Percentiles rank a stretch among this genome's conserved stretches.
Evolutionary conservation across 2,329 filamentous ascomycete species (phyloP).

Genomic region (Mycocentrospora acerina): DNA sequence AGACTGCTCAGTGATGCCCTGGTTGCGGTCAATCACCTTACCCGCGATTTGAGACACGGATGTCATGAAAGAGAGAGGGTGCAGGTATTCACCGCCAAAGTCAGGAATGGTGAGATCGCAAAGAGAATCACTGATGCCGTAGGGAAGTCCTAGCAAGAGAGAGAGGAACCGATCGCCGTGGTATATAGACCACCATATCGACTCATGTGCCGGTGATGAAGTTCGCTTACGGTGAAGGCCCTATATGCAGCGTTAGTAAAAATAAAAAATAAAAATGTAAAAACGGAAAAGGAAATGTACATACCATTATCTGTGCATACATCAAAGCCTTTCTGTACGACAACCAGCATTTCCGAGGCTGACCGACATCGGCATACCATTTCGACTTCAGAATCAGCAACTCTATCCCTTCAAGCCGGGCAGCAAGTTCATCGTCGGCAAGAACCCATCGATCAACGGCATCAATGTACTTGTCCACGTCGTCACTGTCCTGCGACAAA

Average conservation of each 20-base stretch:
- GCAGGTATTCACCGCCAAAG: conserved; percentile 27
- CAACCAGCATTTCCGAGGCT: conserved; percentile 58
- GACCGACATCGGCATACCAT: conserved; percentile 57
- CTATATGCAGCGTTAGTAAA: conserved; percentile 30
- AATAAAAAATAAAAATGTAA: too few relatives aligned
- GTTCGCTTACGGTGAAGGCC: conserved; percentile 43
- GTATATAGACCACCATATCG: conserved; percentile 45
- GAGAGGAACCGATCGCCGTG: conserved; percentile 54
- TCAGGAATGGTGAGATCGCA: conserved; percentile 37
- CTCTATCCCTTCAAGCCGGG: conserved; percentile 56
- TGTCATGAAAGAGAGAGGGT: conserved; percentile 37
- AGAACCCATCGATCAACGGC: conserved; percentile 52
- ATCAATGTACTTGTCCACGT: conserved; percentile 51
- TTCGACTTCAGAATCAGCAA: conserved; percentile 55
- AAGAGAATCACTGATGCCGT: conserved; percentile 44
- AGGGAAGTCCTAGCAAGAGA: conserved; percentile 57
- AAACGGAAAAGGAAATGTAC: too few relatives aligned
- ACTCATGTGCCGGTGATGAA: conserved; percentile 35
- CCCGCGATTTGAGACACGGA: conserved; percentile 44
- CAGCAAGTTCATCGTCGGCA: conserved; percentile 52
- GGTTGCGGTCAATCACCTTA: conserved; percentile 48
- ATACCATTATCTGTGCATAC: conserved; percentile 56
- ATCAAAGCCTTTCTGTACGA: conserved; percentile 53
- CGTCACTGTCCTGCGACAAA: conserved; percentile 45
- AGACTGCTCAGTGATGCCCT: conserved; percentile 38